Evolutionary conservation across 345 rosid species (phyloP), one percentile per base, ranked within the genome.

Genomic region (Clarkia xantiana): DNA sequence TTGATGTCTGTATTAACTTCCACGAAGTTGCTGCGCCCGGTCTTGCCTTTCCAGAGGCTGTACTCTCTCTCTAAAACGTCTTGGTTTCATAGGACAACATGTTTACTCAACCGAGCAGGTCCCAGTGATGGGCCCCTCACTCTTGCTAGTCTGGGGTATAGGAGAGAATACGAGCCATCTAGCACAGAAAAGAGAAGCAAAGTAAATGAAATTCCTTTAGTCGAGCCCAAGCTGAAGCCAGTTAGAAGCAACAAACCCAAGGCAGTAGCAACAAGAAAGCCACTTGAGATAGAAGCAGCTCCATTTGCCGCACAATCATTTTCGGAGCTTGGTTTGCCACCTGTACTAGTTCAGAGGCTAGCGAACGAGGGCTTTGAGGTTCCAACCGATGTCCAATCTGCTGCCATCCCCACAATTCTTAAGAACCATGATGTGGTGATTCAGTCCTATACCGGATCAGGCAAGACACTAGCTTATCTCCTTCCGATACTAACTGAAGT

Each of bases 381-480:
- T 40, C 94, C 97, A 16, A 89, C 94, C 29, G 95, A 89, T 62
- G 95, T 85, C 50, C 97, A 85, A 14, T 80, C 85, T n/a, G 80
- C 82, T 36, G 87, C 95, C 18, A 63, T 89, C 54, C 94, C 95
- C 4, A 71, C 76, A n/a, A 75, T 89, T 58, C 74, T 76, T 45
- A 73, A 70, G 65, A 80, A 77, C 19, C 83, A 72, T 16, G 95
- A 82, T 61, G 90, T 71, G 48, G 94, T 89, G 48, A 82, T 89
- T 62, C 95, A 89, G 69, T 89, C 94, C 44, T 89, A 85, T 62
- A 89, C 97, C 0, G 95, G 97, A 42, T 85, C 94, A 0, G 95
- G 95, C 14, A 85, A 89, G 63, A 89, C 97, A 2, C 47, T 80
- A 44, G 97, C 97, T 0, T 89, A 89, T 70, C 71, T 85, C 18